These are phyloP conservation scores for Colletotrichum liriopes DNA, from an alignment of 2,329 filamentous ascomycete species.

Conservation along the genomic window DNA sequence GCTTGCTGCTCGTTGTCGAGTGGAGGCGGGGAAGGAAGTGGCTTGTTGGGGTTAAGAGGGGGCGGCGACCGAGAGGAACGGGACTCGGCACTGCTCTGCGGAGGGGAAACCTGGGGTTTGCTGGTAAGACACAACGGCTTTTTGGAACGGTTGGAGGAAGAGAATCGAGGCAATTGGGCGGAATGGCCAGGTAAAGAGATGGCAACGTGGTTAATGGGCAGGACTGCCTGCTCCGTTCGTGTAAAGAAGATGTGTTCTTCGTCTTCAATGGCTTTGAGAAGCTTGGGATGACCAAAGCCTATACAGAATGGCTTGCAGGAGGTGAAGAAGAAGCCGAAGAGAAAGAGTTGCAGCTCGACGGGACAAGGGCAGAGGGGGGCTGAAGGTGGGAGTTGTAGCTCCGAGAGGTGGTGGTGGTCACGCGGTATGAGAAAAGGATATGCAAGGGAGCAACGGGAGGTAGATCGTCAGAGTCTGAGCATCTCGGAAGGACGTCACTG, in stretches of 20 bases:
- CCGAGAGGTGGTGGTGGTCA: slow-evolving; percentile 26
- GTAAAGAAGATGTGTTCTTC: slow-evolving; percentile 2
- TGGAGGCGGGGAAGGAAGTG: slow-evolving; percentile 68
- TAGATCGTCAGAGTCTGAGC: slow-evolving; percentile 38
- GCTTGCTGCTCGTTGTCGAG: slow-evolving; percentile 59
- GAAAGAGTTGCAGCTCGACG: not conserved
- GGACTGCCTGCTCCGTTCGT: slow-evolving; percentile 14
- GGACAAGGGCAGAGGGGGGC: slow-evolving; percentile 5
- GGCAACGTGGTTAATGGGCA: slow-evolving; percentile 6
- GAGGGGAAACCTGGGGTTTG: slow-evolving; percentile 43
- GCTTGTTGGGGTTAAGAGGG: slow-evolving; percentile 68
- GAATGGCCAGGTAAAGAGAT: not conserved
- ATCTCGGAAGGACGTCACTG: slow-evolving; percentile 36
- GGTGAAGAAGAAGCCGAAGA: not conserved
- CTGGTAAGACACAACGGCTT: slow-evolving; percentile 43
- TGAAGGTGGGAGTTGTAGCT: slow-evolving; percentile 26
- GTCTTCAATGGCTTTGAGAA: slow-evolving; percentile 4
- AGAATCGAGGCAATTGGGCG: slow-evolving; percentile 27
- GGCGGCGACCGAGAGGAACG: slow-evolving; percentile 46
- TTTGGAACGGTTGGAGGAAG: slow-evolving; percentile 38
- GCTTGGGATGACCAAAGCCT: not conserved
- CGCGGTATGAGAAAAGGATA: slow-evolving; percentile 28
- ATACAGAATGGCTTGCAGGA: not conserved
- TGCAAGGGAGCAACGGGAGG: slow-evolving; percentile 38
- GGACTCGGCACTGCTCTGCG: slow-evolving; percentile 43